Evolutionary conservation across 1,284 basidiomycete species (phyloP).

Genomic region (Puccinia hordei): DNA sequence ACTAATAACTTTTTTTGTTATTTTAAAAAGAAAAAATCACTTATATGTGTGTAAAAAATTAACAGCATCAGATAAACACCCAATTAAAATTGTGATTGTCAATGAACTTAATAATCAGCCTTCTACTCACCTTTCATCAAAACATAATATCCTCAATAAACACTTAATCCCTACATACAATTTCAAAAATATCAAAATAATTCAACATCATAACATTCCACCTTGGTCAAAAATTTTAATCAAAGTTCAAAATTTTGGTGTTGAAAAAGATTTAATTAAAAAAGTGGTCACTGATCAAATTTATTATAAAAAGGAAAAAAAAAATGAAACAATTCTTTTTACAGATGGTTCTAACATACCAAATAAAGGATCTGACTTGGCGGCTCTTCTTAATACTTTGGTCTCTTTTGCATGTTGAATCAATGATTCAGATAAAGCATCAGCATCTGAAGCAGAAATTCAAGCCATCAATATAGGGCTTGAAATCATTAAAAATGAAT

Average conservation of each 20-base stretch:
- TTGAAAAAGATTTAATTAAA: background rate
- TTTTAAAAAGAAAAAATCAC: too few relatives aligned
- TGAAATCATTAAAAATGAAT: background rate
- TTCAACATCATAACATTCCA: background rate
- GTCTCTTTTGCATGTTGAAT: background rate
- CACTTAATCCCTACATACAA: too few relatives aligned
- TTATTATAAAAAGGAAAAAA: background rate
- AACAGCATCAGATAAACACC: too few relatives aligned
- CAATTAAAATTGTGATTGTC: too few relatives aligned
- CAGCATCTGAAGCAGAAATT: conserved; percentile 3
- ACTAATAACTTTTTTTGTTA: too few relatives aligned
- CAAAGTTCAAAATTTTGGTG: background rate
- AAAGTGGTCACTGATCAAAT: background rate
- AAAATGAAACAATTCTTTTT: background rate
- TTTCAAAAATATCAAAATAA: background rate
- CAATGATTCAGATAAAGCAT: background rate
- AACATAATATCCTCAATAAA: too few relatives aligned
- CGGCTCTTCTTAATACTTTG: background rate
- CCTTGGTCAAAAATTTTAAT: background rate
- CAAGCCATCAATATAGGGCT: background rate
- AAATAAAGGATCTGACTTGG: background rate
- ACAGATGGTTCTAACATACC: background rate
- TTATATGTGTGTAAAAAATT: too few relatives aligned
- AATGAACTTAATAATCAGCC: too few relatives aligned
- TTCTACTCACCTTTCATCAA: too few relatives aligned